Conservation (phyloP, 1,139 yeast species). For the Torulaspora globosa region DNA sequence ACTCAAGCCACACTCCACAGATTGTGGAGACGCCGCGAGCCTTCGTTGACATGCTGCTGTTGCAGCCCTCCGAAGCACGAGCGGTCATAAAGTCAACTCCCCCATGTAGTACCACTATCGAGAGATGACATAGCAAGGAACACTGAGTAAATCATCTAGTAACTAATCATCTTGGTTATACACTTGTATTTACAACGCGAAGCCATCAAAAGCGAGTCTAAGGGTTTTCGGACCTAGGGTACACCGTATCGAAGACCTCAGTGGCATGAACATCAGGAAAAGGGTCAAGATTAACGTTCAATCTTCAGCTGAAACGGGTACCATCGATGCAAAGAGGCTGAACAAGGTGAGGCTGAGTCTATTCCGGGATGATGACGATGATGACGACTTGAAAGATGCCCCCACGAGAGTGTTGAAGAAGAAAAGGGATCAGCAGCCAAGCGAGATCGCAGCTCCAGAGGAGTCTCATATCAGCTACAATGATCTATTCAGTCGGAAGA, state of each 20-base stretch:
- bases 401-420: slow-evolving; percentile 9
- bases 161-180: background rate
- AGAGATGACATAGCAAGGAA: background rate
- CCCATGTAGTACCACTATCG: background rate
- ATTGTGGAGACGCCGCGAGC: slow-evolving; percentile 24
- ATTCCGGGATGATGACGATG: slow-evolving; percentile 10
- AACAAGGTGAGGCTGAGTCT: slow-evolving; percentile 5
- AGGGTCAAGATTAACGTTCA: slow-evolving; percentile 12
- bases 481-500: slow-evolving; percentile 4
- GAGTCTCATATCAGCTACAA: slow-evolving; percentile 3
- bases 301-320: background rate
- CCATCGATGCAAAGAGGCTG: background rate
- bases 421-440: background rate
- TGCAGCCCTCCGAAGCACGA: slow-evolving; percentile 11
- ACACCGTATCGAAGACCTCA: background rate
- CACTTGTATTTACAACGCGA: background rate
- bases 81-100: background rate
- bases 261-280: slow-evolving; percentile 4
- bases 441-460: background rate
- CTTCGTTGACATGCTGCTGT: slow-evolving; percentile 20
- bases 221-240: background rate
- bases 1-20: slow-evolving; percentile 13
- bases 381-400: slow-evolving; percentile 5
- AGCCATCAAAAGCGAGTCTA: background rate
- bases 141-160: background rate